phyloP scores from a whole-genome alignment of 495 filamentous ascomycete genomes.

The Glonium stellatum region DNA sequence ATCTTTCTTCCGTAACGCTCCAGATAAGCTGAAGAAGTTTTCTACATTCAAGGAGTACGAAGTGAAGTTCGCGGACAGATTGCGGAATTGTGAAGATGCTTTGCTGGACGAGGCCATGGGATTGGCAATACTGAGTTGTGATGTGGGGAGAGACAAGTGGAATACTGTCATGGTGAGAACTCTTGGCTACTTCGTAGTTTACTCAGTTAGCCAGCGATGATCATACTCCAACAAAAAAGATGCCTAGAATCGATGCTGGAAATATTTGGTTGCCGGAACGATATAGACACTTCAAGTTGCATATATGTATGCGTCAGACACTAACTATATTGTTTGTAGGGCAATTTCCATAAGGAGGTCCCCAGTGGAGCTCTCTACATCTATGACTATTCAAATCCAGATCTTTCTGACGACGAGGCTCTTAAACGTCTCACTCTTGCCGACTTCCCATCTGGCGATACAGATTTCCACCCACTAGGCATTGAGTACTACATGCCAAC shows the following conservation, averaged over 20 bases:
- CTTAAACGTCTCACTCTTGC: slow-evolving; percentile 30
- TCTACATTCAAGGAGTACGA: slow-evolving; percentile 13
- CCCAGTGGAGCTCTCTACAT: slow-evolving; percentile 36
- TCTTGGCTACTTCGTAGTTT: too few species aligned
- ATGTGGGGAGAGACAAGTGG: slow-evolving; percentile 41
- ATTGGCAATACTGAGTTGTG: slow-evolving; percentile 37
- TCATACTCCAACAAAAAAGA: too few species aligned
- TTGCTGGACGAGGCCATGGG: slow-evolving; percentile 33
- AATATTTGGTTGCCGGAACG: not conserved
- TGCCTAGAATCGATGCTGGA: too few species aligned
- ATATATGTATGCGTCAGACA: not conserved
- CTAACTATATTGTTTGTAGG: slow-evolving; percentile 12
- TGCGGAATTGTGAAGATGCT: slow-evolving; percentile 45
- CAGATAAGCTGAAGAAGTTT: slow-evolving; percentile 1
- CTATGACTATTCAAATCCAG: slow-evolving; percentile 33
- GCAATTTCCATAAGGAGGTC: slow-evolving; percentile 30
- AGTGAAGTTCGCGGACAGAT: slow-evolving; percentile 30
- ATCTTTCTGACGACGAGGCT: slow-evolving; percentile 22
- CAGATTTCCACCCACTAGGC: slow-evolving; percentile 43
- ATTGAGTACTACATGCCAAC: slow-evolving; percentile 38
- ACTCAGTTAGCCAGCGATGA: too few species aligned
- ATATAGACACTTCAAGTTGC: not conserved
- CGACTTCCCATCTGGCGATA: slow-evolving; percentile 26
- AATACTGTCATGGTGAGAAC: slow-evolving; percentile 43
- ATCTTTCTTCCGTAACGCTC: slow-evolving; percentile 14